phyloP scores from a whole-genome alignment of 345 rosid genomes.

The Lumnitzera racemosa region DNA sequence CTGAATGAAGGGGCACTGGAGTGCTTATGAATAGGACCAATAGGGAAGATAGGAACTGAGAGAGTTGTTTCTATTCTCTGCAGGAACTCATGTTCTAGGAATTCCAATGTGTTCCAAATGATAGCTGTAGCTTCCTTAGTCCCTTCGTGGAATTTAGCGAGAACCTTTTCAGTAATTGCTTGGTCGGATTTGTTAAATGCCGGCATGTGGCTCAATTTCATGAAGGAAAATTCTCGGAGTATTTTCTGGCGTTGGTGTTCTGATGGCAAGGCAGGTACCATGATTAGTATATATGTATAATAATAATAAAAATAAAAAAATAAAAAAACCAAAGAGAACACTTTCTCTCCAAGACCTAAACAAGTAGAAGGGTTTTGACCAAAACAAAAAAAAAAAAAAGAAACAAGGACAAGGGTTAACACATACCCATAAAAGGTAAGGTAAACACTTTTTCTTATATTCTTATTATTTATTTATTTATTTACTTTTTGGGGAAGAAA shows the following conservation, averaged over 20 bases:
- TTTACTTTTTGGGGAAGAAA: too few species aligned
- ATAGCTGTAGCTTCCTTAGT: constrained; percentile 10
- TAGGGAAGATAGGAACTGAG: constrained; percentile 7
- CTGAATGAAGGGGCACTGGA: neutral
- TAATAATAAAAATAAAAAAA: too few species aligned
- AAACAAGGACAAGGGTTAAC: too few species aligned
- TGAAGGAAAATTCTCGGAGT: constrained; percentile 2
- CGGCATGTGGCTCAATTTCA: constrained; percentile 12
- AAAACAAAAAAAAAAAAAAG: too few species aligned
- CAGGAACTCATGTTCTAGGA: constrained; percentile 5
- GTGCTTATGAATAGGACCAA: constrained; percentile 12
- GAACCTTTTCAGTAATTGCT: constrained; percentile 6
- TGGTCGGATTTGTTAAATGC: constrained; percentile 3
- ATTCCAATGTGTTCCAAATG: constrained; percentile 11
- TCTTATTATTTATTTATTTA: too few species aligned
- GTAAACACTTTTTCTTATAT: too few species aligned
- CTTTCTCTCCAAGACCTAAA: too few species aligned
- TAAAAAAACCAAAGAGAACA: too few species aligned
- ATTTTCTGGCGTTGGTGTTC: constrained; percentile 2
- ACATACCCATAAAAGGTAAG: too few species aligned
- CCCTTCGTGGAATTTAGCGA: constrained; percentile 1
- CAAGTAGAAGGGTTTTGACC: too few species aligned
- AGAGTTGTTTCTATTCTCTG: neutral
- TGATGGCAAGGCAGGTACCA: neutral
- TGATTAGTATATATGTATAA: too few species aligned